These are phyloP conservation scores for Pichia heedii DNA, from an alignment of 805 yeast species.

Conservation along the genomic window DNA sequence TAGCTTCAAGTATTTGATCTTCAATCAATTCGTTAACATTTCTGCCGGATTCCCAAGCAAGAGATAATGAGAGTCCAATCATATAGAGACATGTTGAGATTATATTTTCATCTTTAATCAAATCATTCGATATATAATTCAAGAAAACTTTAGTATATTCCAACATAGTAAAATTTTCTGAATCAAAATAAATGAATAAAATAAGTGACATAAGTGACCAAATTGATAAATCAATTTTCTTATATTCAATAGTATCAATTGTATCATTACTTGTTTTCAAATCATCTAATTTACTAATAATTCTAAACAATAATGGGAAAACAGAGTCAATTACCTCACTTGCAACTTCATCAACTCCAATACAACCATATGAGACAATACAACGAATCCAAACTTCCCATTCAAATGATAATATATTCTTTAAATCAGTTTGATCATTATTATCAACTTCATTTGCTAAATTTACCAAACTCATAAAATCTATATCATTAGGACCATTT, in stretches of 20 bases:
- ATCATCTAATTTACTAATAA: conserved; percentile 1
- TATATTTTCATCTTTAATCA: conserved; percentile 31
- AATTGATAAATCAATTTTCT: conserved; percentile 4
- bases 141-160: conserved; percentile 35
- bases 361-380: conserved; percentile 33
- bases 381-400: conserved; percentile 31
- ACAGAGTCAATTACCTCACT: conserved; percentile 22
- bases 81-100: conserved; percentile 40
- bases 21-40: conserved; percentile 9
- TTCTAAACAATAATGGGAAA: conserved; percentile 21
- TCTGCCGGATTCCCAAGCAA: conserved; percentile 30
- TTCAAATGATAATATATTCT: conserved; percentile 22
- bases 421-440: conserved; percentile 20
- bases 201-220: conserved; percentile 22
- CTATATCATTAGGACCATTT: conserved; percentile 9
- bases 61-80: conserved; percentile 29
- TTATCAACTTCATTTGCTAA: not conserved
- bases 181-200: conserved; percentile 37
- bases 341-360: conserved; percentile 45
- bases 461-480: conserved; percentile 4
- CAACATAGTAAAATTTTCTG: conserved; percentile 43
- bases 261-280: not conserved
- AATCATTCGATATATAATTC: conserved; percentile 33
- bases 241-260: not conserved
- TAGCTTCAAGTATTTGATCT: conserved; percentile 5